Evolutionary conservation across 306 rosid genomes (phyloP).

Genomic region (Bauhinia variegata): DNA sequence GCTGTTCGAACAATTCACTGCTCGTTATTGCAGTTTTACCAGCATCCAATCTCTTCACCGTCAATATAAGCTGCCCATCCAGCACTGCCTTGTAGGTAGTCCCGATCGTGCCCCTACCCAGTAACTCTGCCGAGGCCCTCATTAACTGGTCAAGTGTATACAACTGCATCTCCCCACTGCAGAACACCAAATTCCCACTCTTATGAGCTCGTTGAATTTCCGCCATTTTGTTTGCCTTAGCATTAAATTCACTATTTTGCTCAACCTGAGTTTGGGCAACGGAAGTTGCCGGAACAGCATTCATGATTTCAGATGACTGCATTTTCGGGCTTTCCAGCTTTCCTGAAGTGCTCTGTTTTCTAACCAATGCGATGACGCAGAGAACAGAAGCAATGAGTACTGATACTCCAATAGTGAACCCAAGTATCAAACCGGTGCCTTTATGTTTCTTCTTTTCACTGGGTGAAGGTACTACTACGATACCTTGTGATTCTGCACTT

Average conservation of each 20-base stretch:
- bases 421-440: conserved; percentile 53
- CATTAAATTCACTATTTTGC: conserved; percentile 20
- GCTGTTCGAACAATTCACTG: conserved; percentile 62
- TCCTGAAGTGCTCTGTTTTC: conserved; percentile 31
- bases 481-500: conserved; percentile 61
- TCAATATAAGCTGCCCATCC: conserved; percentile 58
- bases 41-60: conserved; percentile 89
- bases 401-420: conserved; percentile 42
- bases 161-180: conserved; percentile 61
- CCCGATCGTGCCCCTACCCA: conserved; percentile 82
- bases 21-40: conserved; percentile 53
- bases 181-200: conserved; percentile 73
- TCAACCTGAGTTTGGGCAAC: not conserved
- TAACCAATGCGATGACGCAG: conserved; percentile 36
- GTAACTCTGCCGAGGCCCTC: conserved; percentile 91
- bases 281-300: not conserved
- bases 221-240: conserved; percentile 43
- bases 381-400: conserved; percentile 41
- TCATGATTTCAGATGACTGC: conserved; percentile 11
- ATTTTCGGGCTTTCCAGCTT: conserved; percentile 15
- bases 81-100: conserved; percentile 90
- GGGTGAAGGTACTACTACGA: conserved; percentile 48
- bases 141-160: conserved; percentile 80
- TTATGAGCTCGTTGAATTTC: conserved; percentile 38
- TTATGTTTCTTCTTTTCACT: conserved; percentile 37